Base-by-base conservation (phyloP, 1,284 basidiomycete species). In the Melampsora americana region DNA sequence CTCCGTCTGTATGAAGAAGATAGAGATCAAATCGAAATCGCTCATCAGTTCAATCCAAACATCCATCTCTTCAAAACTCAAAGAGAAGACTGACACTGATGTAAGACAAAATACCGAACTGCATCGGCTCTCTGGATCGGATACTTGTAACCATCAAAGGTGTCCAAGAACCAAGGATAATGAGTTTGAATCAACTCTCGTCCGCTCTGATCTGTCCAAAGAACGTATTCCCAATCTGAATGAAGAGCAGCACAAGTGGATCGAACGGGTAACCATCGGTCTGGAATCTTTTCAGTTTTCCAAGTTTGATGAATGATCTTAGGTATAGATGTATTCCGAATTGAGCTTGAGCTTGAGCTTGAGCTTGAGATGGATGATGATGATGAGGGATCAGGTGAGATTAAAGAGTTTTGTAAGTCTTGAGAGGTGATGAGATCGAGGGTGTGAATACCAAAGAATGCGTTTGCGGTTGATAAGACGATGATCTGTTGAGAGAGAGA, bases 251-350 rank as follows among this genome's bases (percentile, higher is more conserved):
- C 79, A 77, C 84, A 85, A 50, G 79, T 81, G 53, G 83, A 81
- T 7, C 83, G 79, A 28, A 84, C 81, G 23, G 79, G 86, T 79
- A 88, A 87, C 95, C 95, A 99, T 78, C 88, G 87, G 53, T 87
- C 85, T 5, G 96, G 96, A 28, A 99, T 86, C 0, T 87, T 88
- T 78, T 95, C 90, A 23, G 90, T 90, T 86, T 96, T 97, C 95
- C 95, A 99, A 26, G 96, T 99, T 87, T 98, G 95, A 84, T 99
- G 95, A 71, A 99, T 89, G 80, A 99, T 92, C 68, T 93, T 88
- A 1, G 95, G 95, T 59, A 98, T 90, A 3, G 9, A 35, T 35
- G 35, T 35, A 9, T 35, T 35, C 9, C 9, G 35, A 9, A 35
- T 35, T 3, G 35, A 4, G 35, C 9, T 3, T 4, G 35, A 69